Evolutionary conservation across 352 stramenopile genomes (phyloP).

Genomic region (Elongisporangium senticosum): DNA sequence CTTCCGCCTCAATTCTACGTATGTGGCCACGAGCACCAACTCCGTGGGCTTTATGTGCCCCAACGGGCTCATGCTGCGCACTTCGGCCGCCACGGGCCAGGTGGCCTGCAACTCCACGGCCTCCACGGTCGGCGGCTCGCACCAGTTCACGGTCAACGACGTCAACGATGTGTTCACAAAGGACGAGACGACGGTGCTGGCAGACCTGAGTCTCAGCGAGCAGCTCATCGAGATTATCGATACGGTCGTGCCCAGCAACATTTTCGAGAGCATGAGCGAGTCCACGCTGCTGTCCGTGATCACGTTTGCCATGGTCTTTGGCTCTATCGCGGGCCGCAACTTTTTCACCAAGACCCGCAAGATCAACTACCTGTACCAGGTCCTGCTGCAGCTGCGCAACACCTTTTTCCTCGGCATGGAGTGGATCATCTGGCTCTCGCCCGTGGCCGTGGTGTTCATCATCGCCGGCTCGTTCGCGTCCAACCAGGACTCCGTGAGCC

Average conservation of each 20-base stretch:
- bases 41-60: conserved; percentile 42
- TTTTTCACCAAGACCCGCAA: conserved; percentile 54
- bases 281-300: conserved; percentile 56
- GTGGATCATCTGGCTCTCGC: conserved; percentile 65
- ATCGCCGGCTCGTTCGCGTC: conserved; percentile 52
- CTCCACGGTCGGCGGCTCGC: conserved; percentile 10
- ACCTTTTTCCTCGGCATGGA: conserved; percentile 67
- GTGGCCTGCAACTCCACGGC: conserved; percentile 20
- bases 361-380: conserved; percentile 66
- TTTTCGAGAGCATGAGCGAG: conserved; percentile 41
- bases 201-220: conserved; percentile 44
- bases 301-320: conserved; percentile 64
- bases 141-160: conserved; percentile 39
- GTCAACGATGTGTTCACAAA: conserved; percentile 46
- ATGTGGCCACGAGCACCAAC: conserved; percentile 16
- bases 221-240: conserved; percentile 59
- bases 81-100: conserved; percentile 13
- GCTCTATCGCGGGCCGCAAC: conserved; percentile 42
- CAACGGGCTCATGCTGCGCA: conserved; percentile 31
- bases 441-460: conserved; percentile 57
- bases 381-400: conserved; percentile 62
- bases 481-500: conserved; percentile 29
- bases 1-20: conserved; percentile 29
- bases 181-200: conserved; percentile 27
- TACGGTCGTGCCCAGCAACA: conserved; percentile 59